Conservation (phyloP, 352 stramenopile species). For the Phytophthora tubulina region DNA sequence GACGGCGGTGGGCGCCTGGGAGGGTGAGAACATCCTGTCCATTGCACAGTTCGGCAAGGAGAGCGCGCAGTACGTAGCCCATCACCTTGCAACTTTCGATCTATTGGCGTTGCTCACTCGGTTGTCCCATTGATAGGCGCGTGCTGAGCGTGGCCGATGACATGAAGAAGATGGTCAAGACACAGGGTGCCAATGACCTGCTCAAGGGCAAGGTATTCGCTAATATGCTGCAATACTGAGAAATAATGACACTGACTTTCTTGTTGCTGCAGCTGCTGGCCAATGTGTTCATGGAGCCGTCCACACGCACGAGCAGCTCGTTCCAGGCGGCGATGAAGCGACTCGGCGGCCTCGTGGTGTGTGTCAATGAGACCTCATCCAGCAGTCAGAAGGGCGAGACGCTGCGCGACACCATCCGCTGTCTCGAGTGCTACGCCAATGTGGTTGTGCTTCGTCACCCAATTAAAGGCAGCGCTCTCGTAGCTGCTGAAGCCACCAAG, state of each 20-base stretch:
- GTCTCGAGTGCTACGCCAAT: constrained; percentile 97
- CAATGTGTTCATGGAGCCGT: constrained; percentile 99
- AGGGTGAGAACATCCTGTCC: constrained; percentile 79
- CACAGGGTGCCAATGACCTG: constrained; percentile 72
- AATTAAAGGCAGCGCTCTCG: constrained; percentile 84
- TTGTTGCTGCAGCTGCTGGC: constrained; percentile 83
- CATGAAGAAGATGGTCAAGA: constrained; percentile 87
- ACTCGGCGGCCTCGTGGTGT: constrained; percentile 95
- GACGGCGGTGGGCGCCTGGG: constrained; percentile 65
- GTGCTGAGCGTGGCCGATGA: constrained; percentile 81
- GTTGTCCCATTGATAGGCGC: constrained; percentile 46
- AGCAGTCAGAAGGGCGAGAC: constrained; percentile 98
- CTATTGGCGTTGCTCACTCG: constrained; percentile 1
- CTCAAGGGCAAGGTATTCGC: constrained; percentile 80
- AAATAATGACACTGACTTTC: not conserved
- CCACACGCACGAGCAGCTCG: constrained; percentile 97
- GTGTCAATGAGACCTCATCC: constrained; percentile 94
- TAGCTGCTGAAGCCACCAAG: constrained; percentile 76
- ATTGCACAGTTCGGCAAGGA: constrained; percentile 82
- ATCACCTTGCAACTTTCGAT: not conserved
- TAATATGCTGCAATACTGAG: not conserved
- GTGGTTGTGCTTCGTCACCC: constrained; percentile 96
- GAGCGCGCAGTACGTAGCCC: constrained; percentile 68
- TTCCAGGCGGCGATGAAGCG: constrained; percentile 98
- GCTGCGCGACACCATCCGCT: constrained; percentile 97